Evolutionary conservation across 805 yeast genomes (phyloP).

Genomic region (Ogataea trehaloabstinens): DNA sequence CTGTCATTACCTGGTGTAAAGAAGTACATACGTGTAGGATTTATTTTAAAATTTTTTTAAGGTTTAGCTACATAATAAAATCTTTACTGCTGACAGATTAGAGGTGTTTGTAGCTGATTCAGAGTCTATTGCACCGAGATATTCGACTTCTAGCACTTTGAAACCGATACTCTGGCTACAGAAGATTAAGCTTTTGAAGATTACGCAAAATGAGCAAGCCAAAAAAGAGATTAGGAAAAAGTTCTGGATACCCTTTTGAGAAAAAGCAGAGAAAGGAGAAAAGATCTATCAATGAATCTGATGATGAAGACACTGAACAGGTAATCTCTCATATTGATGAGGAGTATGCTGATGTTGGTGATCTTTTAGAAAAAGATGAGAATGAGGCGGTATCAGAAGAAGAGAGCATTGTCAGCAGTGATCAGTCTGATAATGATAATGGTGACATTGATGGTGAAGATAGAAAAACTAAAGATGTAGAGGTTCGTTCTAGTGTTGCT

Average conservation of each 20-base stretch:
- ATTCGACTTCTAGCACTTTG: no score
- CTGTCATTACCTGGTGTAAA: no score
- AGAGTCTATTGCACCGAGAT: no score
- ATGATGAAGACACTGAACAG: conserved; percentile 36
- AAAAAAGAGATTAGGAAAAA: neutral
- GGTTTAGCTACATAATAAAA: neutral
- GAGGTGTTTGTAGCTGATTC: neutral
- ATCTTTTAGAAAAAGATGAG: conserved; percentile 37
- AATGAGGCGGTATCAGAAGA: conserved; percentile 15
- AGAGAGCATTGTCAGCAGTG: conserved; percentile 33
- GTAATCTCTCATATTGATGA: conserved; percentile 54
- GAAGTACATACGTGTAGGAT: neutral
- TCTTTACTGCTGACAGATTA: no score
- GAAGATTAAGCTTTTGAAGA: no score
- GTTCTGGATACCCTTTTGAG: neutral
- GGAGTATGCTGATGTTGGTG: conserved; percentile 57
- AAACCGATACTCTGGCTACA: no score
- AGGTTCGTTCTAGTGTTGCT: conserved; percentile 12
- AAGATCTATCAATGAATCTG: conserved; percentile 2
- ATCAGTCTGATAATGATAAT: conserved; percentile 33
- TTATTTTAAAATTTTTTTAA: neutral
- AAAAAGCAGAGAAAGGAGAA: conserved; percentile 15
- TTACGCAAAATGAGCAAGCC: neutral
- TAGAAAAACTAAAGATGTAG: conserved; percentile 24
- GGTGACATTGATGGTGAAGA: conserved; percentile 13